phyloP scores from a whole-genome alignment of 2,329 filamentous ascomycete species.

The Rhytidhysteron rufulum region DNA sequence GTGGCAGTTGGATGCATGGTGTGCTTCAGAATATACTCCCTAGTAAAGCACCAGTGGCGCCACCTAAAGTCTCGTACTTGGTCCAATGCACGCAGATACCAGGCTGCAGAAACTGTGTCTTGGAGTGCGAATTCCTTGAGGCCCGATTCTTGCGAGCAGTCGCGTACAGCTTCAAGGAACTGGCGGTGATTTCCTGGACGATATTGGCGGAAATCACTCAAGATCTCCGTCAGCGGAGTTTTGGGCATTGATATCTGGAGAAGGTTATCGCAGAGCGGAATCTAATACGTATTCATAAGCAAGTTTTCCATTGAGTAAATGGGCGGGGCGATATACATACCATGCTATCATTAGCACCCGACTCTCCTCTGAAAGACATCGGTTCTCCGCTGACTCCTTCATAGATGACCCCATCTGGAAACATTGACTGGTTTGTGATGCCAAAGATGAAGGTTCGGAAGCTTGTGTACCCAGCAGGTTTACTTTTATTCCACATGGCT shows the following conservation, averaged over 20 bases:
- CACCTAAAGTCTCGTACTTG: conserved; percentile 79
- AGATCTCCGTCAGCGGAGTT: conserved; percentile 83
- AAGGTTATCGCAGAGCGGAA: conserved; percentile 84
- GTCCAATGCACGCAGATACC: conserved; percentile 55
- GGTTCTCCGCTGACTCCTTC: conserved; percentile 75
- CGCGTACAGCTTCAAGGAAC: conserved; percentile 71
- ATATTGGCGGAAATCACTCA: conserved; percentile 85
- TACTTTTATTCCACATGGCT: conserved; percentile 88
- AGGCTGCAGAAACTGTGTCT: conserved; percentile 54
- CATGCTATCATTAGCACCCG: conserved; percentile 92
- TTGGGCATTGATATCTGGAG: conserved; percentile 82
- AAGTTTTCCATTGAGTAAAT: background rate
- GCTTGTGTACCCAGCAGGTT: conserved; percentile 76
- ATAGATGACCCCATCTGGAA: conserved; percentile 86
- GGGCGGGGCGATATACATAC: conserved; percentile 33
- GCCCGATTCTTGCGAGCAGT: conserved; percentile 48
- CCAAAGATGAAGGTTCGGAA: conserved; percentile 98
- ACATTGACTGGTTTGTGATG: conserved; percentile 91
- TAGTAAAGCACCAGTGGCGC: conserved; percentile 81
- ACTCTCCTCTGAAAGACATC: conserved; percentile 83
- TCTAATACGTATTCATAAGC: conserved; percentile 34
- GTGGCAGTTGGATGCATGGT: conserved; percentile 74
- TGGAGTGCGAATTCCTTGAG: conserved; percentile 60
- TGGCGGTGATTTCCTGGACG: conserved; percentile 83
- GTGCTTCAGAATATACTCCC: conserved; percentile 79